Evolutionary conservation across 441 rosid species (phyloP), one percentile per base, ranked within the genome.

Genomic region (Syzygium syzygioides): DNA sequence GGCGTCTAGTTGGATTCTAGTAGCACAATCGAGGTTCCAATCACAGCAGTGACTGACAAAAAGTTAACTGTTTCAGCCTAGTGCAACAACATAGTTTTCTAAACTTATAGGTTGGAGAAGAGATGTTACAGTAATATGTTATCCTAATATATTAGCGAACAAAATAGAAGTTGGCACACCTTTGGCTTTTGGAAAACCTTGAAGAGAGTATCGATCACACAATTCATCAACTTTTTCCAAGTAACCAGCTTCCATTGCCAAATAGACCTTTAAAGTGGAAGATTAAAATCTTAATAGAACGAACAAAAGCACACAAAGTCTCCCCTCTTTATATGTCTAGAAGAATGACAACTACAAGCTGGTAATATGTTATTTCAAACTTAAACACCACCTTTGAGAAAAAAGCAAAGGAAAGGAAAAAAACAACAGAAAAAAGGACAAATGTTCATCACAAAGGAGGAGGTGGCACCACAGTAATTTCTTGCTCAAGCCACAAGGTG

Each of bases 211-310:
- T 66, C 94, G 95, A 86, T 92, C 91, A 91, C 99, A 95, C 71
- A 98, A 94, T 90, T 97, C 99, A 91, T 94, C 95, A 90, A 98
- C 98, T 93, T 98, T 98, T 95, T 98, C 99, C 3, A 88, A 80
- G 92, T 97, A 98, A 87, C 99, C 97, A 90, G 99, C 98, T 95
- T 98, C 99, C 99, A 96, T 94, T 85, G 99, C 99, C 95, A 98
- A 91, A 94, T 94, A 94, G 90, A 98, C 98, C 99, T 98, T 30
- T 86, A 48, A 86, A 85, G 37, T 55, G 56, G 66, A 88, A 87
- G 90, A 86, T 19, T 4, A 83, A 86, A 90, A 87, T 76, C 83
- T 76, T 76, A 76, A 76, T 37, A 76, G 52, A 71, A 79, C 4
- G 55, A 59, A 32, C 48, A 85, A 32, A 57, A 55, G 18, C 26